Evolutionary conservation across 2,329 filamentous ascomycete species (phyloP).

Genomic region (Nakataea oryzae): DNA sequence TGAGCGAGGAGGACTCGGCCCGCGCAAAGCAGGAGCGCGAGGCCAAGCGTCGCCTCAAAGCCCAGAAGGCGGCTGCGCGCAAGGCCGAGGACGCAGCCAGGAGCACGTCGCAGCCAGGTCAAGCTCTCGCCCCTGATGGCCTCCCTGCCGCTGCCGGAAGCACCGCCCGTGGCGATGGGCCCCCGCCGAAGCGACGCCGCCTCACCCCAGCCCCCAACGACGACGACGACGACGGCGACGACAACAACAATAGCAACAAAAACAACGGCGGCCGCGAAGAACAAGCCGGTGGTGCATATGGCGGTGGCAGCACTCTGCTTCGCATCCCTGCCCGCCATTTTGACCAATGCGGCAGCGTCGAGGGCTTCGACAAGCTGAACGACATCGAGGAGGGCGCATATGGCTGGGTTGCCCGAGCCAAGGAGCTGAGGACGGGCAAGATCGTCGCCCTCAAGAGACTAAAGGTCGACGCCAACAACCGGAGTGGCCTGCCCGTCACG

Average conservation of each 20-base stretch:
- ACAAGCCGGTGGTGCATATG: conserved; percentile 3
- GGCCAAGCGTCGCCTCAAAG: conserved; percentile 76
- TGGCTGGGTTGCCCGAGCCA: conserved; percentile 83
- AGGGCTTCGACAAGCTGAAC: conserved; percentile 86
- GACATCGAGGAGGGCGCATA: conserved; percentile 97
- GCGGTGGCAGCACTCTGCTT: conserved; percentile 44
- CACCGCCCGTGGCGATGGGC: conserved; percentile 18
- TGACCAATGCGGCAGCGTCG: conserved; percentile 63
- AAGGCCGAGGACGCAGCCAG: conserved; percentile 34
- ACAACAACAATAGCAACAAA: conserved; percentile 14
- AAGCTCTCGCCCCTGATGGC: conserved; percentile 11
- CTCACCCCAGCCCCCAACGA: conserved; percentile 35
- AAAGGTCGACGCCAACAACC: conserved; percentile 74
- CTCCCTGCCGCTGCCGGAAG: not conserved
- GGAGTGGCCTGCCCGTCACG: conserved; percentile 74
- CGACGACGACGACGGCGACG: conserved; percentile 16
- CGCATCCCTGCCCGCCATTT: conserved; percentile 62
- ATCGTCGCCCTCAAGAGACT: conserved; percentile 89
- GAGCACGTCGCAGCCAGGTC: conserved; percentile 12
- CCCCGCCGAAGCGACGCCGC: conserved; percentile 52
- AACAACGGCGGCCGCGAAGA: conserved; percentile 13
- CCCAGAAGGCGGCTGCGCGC: conserved; percentile 60
- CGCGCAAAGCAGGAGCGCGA: conserved; percentile 73
- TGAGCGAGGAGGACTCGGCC: conserved; percentile 71
- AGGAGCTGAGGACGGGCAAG: conserved; percentile 59